A percentile compares a stretch with the other conserved stretches of the same genome.
Evolutionary conservation across 2,329 filamentous ascomycete species (phyloP).

Genomic region (Penicillium brasilianum): DNA sequence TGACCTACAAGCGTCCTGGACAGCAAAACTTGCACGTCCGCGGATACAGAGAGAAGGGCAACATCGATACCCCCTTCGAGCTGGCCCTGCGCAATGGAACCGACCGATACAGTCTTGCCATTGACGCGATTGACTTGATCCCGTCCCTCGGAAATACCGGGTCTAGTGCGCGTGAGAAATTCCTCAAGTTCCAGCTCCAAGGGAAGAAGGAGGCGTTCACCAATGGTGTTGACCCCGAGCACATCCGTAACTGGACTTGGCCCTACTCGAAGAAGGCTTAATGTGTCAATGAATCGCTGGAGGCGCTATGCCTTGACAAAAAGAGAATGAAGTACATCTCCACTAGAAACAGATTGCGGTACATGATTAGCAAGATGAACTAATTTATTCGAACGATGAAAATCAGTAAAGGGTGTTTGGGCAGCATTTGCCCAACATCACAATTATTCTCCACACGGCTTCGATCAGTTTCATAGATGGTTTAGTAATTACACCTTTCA

Average conservation of each 20-base stretch:
- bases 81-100: slow-evolving; percentile 78
- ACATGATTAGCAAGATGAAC: not conserved
- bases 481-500: no score
- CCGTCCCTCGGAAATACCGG: slow-evolving; percentile 67
- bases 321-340: not conserved
- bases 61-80: slow-evolving; percentile 81
- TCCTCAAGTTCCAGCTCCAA: slow-evolving; percentile 68
- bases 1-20: slow-evolving; percentile 76
- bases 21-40: slow-evolving; percentile 72
- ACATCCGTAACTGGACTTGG: slow-evolving; percentile 71
- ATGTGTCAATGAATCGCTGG: not conserved
- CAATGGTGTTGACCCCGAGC: slow-evolving; percentile 70
- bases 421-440: no score
- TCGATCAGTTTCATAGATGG: no score
- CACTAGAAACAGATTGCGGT: not conserved
- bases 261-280: slow-evolving; percentile 43
- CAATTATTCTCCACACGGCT: no score
- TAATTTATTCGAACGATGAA: not conserved
- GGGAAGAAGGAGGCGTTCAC: slow-evolving; percentile 70
- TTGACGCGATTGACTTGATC: slow-evolving; percentile 75
- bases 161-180: slow-evolving; percentile 64
- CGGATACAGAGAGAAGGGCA: slow-evolving; percentile 82
- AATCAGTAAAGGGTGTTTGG: no score
- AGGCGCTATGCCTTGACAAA: no score
- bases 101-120: slow-evolving; percentile 76